Evolutionary conservation across 2,329 filamentous ascomycete genomes (phyloP), one percentile per base, ranked within the genome.

Genomic region (Colletotrichum neosansevieriae): DNA sequence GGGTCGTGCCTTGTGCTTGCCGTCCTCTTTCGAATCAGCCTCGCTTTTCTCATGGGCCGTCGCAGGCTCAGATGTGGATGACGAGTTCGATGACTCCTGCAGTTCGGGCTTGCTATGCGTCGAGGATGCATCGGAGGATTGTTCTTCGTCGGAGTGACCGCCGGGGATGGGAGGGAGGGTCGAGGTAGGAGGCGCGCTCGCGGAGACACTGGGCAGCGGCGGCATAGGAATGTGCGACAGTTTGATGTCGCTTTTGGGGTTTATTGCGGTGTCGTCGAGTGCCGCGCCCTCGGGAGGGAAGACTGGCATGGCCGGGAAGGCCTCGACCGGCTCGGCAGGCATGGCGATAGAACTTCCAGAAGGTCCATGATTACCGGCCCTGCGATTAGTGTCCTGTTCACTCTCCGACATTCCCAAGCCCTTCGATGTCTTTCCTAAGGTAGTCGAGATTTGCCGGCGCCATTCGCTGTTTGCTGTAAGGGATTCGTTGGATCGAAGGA

Each of bases 91-190:
- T 3, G 63, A 65, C 7, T 65, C 54, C 9, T 57, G 66, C 7
- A 36, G 45, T 15, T 65, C 65, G 11, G 60, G 65, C 29, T 49
- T 60, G 63, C 63, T 69, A 38, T 69, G 63, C 12, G 38, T 67
- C 12, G 63, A 69, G 11, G 63, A 67, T 38, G 36, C 36, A 67
- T 70, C 68, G 11, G 70, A 70, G 13, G 70, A 70, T 19, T 60
- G 42, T n/a, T 70, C 70, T 58, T 70, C 63, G 21, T 70, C 68
- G 29, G 68, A 70, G 49, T 62, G 59, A 9, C 70, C 70, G 19
- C 56, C 68, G 19, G 38, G 70, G 13, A 70, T 70, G 9, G 64
- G 66, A 40, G 70, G 60, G 32, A 70, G 60, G 11, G 68, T 56
- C 24, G 70, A 60, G 32, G 68, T 70, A n/a, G 68, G 69, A 24